Conservation (phyloP, 441 rosid genomes). For the Brassica hybrid region DNA sequence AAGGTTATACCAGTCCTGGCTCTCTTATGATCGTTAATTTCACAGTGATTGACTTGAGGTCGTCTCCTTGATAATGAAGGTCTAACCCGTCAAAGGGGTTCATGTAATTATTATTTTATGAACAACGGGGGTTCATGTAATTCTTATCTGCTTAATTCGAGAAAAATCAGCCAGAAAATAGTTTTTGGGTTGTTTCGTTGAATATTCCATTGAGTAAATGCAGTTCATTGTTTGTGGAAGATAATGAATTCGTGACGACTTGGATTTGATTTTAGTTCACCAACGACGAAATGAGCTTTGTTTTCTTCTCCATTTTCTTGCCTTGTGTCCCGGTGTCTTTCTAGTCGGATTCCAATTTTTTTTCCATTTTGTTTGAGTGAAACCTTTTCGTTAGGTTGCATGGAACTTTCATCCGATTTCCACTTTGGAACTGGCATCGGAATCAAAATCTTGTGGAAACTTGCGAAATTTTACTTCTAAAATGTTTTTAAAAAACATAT, state of each 20-base stretch:
- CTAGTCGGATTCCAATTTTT: neutral
- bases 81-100: constrained; percentile 9
- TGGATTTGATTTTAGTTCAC: neutral
- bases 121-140: neutral
- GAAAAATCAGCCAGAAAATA: neutral
- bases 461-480: too few relatives aligned
- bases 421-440: too few relatives aligned
- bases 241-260: neutral
- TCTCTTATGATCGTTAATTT: neutral
- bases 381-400: neutral
- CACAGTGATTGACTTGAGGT: constrained; percentile 10
- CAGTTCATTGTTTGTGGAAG: neutral
- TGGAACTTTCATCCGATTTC: too few relatives aligned
- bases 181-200: neutral
- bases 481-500: too few relatives aligned
- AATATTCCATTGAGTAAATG: neutral
- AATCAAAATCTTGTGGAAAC: too few relatives aligned
- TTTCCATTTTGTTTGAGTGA: neutral
- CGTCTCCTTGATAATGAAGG: constrained; percentile 15
- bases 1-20: constrained; percentile 1
- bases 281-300: neutral
- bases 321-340: neutral
- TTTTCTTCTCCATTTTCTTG: neutral
- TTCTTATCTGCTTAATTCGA: neutral
- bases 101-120: too few relatives aligned